Evolutionary conservation across 2,329 filamentous ascomycete genomes (phyloP), one percentile per base, ranked within the genome.

Genomic region (Ascochyta lentis): DNA sequence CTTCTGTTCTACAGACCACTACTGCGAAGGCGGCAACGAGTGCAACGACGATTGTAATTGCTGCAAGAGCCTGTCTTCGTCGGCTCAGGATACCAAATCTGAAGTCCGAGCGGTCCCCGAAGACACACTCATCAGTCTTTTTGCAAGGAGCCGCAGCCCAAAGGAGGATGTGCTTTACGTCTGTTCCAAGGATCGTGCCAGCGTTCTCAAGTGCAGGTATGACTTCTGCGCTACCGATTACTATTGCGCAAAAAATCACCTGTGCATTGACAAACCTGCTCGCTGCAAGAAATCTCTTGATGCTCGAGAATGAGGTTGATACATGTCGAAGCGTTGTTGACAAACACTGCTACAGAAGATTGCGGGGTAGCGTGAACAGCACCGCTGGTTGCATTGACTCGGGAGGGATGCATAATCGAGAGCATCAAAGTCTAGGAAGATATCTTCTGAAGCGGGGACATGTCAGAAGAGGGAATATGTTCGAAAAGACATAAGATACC

Each of bases 1-100:
- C 23, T 57, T 57, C 40, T 57, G 54, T 16, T 53, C 48, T 8
- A 53, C 34, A 6, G 54, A 49, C 34, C 9, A 49, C 12, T 57
- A 57, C 19, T 57, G 54, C 40, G 38, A 19, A 13, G 34, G 22
- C 19, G 33, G 44, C 1, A 33, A 35, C n/a, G 34, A 48, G 34
- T 56, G 54, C 31, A 46, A 34, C 1, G 53, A 56, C 16, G 23
- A 40, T 13, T 48, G 31, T 8, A 38, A 37, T 12, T 49, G 38
- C 13, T 57, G 49, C 33, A 41, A 29, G 29, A 37, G 38, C 38
- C 39, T 34, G 16, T 34, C 16, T 7, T 13, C 27, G 7, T 45
- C n/a, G 4, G 15, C 24, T 6, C 13, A 15, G 19, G 19, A 3
- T 3, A 10, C 15, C 26, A 34, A 44, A 24, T 47, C 43, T 6